phyloP scores from a whole-genome alignment of 73 alveolate species.

The Paraurostyla sp. region DNA sequence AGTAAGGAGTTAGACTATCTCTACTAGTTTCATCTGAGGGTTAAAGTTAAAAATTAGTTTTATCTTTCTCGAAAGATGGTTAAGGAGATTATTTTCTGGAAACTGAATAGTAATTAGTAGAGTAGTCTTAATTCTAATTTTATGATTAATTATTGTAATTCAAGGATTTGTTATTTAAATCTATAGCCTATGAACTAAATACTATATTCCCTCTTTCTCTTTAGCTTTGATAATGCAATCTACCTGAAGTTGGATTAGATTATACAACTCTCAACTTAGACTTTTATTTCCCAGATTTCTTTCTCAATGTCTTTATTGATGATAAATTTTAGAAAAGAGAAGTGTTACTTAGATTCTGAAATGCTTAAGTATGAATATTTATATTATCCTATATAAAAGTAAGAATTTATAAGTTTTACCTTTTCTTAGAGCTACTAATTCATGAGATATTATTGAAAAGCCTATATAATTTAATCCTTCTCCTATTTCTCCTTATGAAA shows the following conservation, averaged over 20 bases:
- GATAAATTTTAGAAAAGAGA: too few relatives aligned
- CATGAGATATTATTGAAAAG: background rate
- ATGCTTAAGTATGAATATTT: background rate
- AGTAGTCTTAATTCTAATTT: too few relatives aligned
- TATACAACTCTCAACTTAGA: background rate
- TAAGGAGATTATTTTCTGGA: too few relatives aligned
- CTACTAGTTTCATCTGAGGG: too few relatives aligned
- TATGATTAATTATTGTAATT: too few relatives aligned
- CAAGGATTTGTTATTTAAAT: background rate
- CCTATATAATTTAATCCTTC: background rate
- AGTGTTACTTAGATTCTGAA: background rate
- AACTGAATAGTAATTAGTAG: too few relatives aligned
- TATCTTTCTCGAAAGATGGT: too few relatives aligned
- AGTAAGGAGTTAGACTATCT: too few relatives aligned
- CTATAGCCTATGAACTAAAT: background rate
- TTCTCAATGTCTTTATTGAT: too few relatives aligned
- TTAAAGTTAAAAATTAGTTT: too few relatives aligned
- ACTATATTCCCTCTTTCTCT: background rate
- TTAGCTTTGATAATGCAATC: background rate
- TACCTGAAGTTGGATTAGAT: background rate
- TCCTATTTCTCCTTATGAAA: background rate
- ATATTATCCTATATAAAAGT: background rate
- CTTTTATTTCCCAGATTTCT: too few relatives aligned
- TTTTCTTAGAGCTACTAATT: background rate
- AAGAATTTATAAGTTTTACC: background rate